Conservation (phyloP, 257 asterid genomes). For the Echium plantagineum region DNA sequence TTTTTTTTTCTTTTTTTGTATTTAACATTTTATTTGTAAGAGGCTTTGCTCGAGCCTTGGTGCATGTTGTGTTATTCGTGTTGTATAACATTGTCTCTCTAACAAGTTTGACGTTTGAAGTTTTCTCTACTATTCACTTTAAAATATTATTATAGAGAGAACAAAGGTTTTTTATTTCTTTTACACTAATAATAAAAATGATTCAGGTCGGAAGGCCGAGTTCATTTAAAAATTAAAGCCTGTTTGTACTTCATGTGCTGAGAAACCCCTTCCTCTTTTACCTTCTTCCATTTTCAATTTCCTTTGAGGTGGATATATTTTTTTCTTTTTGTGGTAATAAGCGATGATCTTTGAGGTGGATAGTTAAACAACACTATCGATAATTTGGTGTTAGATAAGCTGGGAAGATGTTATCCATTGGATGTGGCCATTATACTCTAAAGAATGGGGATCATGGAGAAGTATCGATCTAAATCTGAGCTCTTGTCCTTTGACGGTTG, state of each 20-base stretch:
- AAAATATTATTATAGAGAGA: background rate
- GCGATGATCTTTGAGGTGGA: background rate
- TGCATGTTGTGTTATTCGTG: too few species aligned
- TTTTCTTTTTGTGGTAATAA: too few species aligned
- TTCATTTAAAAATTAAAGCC: too few species aligned
- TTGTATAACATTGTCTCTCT: background rate
- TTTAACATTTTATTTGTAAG: too few species aligned
- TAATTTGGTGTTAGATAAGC: constrained; percentile 41
- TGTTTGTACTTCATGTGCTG: background rate
- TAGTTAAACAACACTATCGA: background rate
- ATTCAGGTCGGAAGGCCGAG: background rate
- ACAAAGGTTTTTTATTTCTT: background rate
- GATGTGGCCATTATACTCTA: constrained; percentile 98
- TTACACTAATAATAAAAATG: too few species aligned
- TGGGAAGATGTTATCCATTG: constrained; percentile 92
- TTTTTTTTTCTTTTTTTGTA: too few species aligned
- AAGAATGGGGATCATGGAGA: constrained; percentile 95
- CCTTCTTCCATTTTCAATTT: background rate
- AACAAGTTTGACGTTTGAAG: too few species aligned
- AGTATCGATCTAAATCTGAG: constrained; percentile 65
- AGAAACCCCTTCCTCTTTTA: background rate
- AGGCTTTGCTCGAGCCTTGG: too few species aligned
- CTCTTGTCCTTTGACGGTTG: constrained; percentile 79
- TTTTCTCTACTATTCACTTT: background rate
- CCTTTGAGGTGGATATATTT: background rate